Conservation (phyloP, 345 rosid species). For the Citrus hindsii region DNA sequence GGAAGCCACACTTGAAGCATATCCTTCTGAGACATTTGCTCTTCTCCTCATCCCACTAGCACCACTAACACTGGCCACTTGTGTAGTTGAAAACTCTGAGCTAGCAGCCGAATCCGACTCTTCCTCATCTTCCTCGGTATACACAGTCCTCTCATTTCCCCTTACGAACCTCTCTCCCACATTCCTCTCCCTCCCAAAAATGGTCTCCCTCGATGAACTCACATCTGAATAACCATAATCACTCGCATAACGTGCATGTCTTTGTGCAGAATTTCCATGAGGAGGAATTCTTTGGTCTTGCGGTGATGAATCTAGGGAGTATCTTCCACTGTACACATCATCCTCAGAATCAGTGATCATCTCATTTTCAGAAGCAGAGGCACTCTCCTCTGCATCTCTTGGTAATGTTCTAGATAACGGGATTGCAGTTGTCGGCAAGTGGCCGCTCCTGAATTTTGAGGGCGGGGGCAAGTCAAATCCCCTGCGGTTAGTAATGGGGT, state of each 20-base stretch:
- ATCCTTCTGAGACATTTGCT: conserved; percentile 46
- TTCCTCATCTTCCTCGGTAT: conserved; percentile 56
- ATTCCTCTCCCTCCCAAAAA: conserved; percentile 31
- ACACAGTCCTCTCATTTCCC: conserved; percentile 42
- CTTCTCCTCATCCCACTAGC: conserved; percentile 37
- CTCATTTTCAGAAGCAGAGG: conserved; percentile 63
- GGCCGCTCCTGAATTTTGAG: conserved; percentile 57
- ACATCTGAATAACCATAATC: conserved; percentile 68
- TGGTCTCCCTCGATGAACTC: conserved; percentile 80
- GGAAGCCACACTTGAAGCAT: conserved; percentile 53
- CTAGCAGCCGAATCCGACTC: conserved; percentile 83
- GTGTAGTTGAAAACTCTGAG: conserved; percentile 69
- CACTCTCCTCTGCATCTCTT: conserved; percentile 31
- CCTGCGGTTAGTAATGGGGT: conserved; percentile 27
- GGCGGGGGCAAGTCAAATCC: conserved; percentile 57
- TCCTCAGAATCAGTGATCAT: conserved; percentile 62
- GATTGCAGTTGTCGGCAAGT: conserved; percentile 47
- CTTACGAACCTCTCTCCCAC: conserved; percentile 27
- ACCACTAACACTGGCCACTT: conserved; percentile 47
- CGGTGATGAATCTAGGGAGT: conserved; percentile 71
- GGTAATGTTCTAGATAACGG: conserved; percentile 41
- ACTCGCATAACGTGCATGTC: conserved; percentile 38
- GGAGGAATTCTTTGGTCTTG: conserved; percentile 47
- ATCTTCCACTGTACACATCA: conserved; percentile 41
- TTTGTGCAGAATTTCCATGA: conserved; percentile 24